Evolutionary conservation across 2,329 filamentous ascomycete species (phyloP).

Genomic region (Metarhizium guizhouense): DNA sequence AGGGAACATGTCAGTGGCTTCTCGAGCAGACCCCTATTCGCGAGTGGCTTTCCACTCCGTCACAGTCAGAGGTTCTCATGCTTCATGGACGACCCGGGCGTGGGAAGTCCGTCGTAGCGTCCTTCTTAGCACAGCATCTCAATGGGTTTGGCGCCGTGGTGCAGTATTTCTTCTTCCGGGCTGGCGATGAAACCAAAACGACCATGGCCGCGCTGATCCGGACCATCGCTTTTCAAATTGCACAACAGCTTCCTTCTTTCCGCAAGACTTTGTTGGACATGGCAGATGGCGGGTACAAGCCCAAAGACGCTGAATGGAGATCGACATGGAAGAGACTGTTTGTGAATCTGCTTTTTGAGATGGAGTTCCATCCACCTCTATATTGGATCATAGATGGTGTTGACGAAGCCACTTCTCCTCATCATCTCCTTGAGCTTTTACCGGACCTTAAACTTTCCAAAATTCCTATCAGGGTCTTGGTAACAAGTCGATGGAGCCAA

Average conservation of each 20-base stretch:
- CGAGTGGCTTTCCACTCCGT: no score
- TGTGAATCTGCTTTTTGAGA: slow-evolving; percentile 17
- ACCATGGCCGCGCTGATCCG: slow-evolving; percentile 12
- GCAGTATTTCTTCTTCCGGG: slow-evolving; percentile 19
- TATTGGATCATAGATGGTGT: slow-evolving; percentile 30
- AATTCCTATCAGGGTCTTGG: slow-evolving; percentile 7
- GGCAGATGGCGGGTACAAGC: slow-evolving; percentile 11
- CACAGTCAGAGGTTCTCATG: slow-evolving; percentile 16
- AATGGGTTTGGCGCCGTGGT: slow-evolving; percentile 4
- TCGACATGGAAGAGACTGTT: slow-evolving; percentile 25
- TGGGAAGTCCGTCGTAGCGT: slow-evolving; percentile 26
- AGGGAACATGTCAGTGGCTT: neutral
- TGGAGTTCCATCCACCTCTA: slow-evolving; percentile 12
- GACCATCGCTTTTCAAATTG: slow-evolving; percentile 18
- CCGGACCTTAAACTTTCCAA: neutral
- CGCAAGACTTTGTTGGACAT: slow-evolving; percentile 14
- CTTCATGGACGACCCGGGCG: slow-evolving; percentile 21
- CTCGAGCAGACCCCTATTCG: neutral
- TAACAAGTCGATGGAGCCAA: slow-evolving; percentile 1
- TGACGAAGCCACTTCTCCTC: slow-evolving; percentile 23
- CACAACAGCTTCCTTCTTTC: slow-evolving; percentile 10
- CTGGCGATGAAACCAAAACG: slow-evolving; percentile 13
- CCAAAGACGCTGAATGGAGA: slow-evolving; percentile 9
- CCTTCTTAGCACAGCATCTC: slow-evolving; percentile 21
- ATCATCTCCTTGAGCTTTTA: slow-evolving; percentile 12